A percentile compares a stretch with the other conserved stretches of the same genome.
phyloP scores from a whole-genome alignment of 1,284 basidiomycete species.

The Sanguinoderma infundibulare region DNA sequence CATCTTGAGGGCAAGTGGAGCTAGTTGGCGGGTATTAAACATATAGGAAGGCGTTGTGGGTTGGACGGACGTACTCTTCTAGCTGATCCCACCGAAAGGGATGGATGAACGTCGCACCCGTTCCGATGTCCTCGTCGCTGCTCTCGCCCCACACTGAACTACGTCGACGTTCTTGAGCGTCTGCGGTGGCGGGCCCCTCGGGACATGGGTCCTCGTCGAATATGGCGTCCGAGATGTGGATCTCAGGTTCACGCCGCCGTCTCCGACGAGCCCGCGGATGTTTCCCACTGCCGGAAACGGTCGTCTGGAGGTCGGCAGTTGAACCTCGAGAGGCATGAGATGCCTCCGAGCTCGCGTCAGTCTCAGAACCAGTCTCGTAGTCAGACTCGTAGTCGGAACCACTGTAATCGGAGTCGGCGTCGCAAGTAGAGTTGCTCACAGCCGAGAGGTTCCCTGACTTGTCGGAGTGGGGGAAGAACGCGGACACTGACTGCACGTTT shows the following conservation, averaged over 20 bases:
- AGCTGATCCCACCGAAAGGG: constrained; percentile 48
- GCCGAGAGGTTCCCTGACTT: not conserved
- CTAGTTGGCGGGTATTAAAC: not conserved
- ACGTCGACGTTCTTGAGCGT: constrained; percentile 16
- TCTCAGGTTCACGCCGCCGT: constrained; percentile 32
- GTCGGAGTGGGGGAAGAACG: constrained; percentile 11
- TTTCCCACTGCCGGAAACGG: not conserved
- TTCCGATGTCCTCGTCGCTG: constrained; percentile 29
- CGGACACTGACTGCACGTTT: constrained; percentile 11
- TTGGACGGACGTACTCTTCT: constrained; percentile 28
- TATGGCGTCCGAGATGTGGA: constrained; percentile 66
- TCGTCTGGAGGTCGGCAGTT: constrained; percentile 3
- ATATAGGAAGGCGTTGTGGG: not conserved
- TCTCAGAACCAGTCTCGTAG: constrained; percentile 11
- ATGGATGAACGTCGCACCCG: constrained; percentile 62
- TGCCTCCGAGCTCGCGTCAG: constrained; percentile 12
- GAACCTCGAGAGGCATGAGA: constrained; percentile 6
- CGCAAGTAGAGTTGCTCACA: constrained; percentile 7
- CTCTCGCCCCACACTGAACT: constrained; percentile 25
- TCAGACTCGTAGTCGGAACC: constrained; percentile 21
- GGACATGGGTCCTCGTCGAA: constrained; percentile 60
- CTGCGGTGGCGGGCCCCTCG: constrained; percentile 53
- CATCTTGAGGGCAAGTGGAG: constrained; percentile 17
- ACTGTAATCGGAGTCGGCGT: constrained; percentile 14
- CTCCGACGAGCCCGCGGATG: constrained; percentile 8